phyloP scores from a whole-genome alignment of 345 rosid genomes.

The Trapa bicornis region DNA sequence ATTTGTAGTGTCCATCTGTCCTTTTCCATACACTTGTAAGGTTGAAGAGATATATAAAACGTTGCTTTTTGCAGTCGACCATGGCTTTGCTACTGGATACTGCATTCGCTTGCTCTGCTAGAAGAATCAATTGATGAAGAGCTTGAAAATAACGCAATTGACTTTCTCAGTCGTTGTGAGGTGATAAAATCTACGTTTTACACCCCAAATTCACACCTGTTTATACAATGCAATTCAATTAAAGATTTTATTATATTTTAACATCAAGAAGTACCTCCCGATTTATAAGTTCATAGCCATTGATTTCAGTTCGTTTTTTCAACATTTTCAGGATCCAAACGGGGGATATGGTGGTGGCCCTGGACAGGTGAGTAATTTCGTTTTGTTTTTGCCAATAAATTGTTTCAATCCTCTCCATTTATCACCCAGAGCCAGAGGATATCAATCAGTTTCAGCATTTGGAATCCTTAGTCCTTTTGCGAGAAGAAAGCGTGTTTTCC shows the following conservation, averaged over 20 bases:
- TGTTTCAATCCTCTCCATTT: background rate
- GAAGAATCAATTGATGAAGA: constrained; percentile 53
- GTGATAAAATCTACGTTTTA: constrained; percentile 15
- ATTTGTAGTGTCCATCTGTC: too few relatives aligned
- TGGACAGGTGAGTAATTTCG: constrained; percentile 47
- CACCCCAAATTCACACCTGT: background rate
- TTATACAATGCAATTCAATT: background rate
- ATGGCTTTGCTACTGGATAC: constrained; percentile 97
- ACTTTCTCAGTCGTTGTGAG: constrained; percentile 77
- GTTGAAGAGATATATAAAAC: background rate
- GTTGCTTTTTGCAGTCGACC: constrained; percentile 50
- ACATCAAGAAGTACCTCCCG: background rate
- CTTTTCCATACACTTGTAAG: too few relatives aligned
- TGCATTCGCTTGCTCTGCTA: constrained; percentile 78
- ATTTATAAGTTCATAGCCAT: background rate
- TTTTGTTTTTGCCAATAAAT: background rate
- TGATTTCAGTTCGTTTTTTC: background rate
- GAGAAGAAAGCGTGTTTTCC: background rate
- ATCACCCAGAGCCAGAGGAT: constrained; percentile 2
- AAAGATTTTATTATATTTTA: background rate
- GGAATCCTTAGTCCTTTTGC: background rate
- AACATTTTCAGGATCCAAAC: constrained; percentile 44
- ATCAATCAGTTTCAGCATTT: background rate
- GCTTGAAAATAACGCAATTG: constrained; percentile 40
- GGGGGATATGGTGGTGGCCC: constrained; percentile 93